Conservation (phyloP, 345 rosid species). For the Eucalyptus tenuipes region DNA sequence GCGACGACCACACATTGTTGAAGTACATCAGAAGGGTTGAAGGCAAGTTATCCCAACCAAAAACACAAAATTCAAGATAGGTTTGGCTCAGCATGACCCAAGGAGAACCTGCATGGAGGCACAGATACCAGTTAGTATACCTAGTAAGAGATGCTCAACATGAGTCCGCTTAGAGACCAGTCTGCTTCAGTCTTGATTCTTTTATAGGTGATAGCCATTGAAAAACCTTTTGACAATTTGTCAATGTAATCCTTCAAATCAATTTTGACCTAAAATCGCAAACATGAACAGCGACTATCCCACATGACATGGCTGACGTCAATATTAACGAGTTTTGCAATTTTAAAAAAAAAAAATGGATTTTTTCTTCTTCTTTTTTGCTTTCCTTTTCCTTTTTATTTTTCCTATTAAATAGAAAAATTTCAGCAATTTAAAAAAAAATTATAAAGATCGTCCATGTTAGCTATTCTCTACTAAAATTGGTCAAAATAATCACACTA, state of each 20-base stretch:
- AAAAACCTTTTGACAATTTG: fast-evolving
- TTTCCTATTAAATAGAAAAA: neutral
- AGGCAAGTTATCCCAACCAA: slow-evolving; percentile 93
- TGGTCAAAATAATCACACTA: neutral
- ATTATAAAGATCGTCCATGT: fast-evolving
- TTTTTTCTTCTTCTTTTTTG: neutral
- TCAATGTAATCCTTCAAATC: too few species aligned
- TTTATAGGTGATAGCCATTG: neutral
- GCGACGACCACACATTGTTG: slow-evolving; percentile 61
- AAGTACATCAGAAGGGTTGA: slow-evolving; percentile 84
- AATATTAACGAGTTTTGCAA: too few species aligned
- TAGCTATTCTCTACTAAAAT: neutral
- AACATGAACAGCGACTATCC: fast-evolving
- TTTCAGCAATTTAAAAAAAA: neutral
- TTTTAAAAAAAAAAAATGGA: too few species aligned
- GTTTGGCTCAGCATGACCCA: slow-evolving; percentile 78
- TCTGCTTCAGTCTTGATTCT: neutral
- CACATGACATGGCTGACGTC: fast-evolving
- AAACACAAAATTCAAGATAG: slow-evolving; percentile 75
- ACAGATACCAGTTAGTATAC: neutral
- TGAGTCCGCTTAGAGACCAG: neutral
- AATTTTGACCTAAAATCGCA: too few species aligned
- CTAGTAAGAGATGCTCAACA: neutral
- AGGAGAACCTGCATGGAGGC: slow-evolving; percentile 53
- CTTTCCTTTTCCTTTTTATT: neutral